Base-by-base conservation (phyloP, 331 rosid species). In the Arachis monticola region DNA sequence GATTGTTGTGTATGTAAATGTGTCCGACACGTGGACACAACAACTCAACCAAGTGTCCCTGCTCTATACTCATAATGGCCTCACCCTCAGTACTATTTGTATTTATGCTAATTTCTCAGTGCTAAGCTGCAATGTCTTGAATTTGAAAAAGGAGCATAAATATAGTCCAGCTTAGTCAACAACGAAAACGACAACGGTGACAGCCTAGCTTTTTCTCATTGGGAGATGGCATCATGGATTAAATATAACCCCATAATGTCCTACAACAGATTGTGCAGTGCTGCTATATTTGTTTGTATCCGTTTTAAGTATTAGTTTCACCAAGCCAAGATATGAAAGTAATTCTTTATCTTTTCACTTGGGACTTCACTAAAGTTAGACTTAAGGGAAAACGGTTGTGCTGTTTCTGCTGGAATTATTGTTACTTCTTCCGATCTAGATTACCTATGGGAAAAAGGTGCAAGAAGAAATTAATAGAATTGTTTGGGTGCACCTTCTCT, bases 341-440 rank as follows among this genome's bases (percentile, higher is more conserved):
- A 72, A 11, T 45, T 50, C 61, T 17, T 73, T 74, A 48, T 64
- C 61, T 69, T 65, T 62, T 52, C 66, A 40, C 13, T 78, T 69
- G 47, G 9, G 72, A 67, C 64, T 72, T 67, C 10, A 38, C 69
- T 69, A 58, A 67, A 62, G 68, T 74, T 17, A 72, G 73, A 74
- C 57, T 74, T 44, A 1, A 40, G 74, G 48, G 53, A 70, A 64
- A 63, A 32, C 9, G 14, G 45, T 52, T 35, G 8, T 50, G 27
- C 64, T 64, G 62, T 64, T 53, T 69, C 40, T 8, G 46, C 11
- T 7, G 5, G 45, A 80, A 64, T 5, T 46, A 17, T 40, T 45
- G 12, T 38, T 53, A 35, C 67, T 69, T 14, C 42, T 9, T 68
- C 14, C 17, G 27, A 44, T 53, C 22, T 17, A 17, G 22, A 17